Evolutionary conservation across 2,329 filamentous ascomycete species (phyloP).

Genomic region (Alternaria sp.): DNA sequence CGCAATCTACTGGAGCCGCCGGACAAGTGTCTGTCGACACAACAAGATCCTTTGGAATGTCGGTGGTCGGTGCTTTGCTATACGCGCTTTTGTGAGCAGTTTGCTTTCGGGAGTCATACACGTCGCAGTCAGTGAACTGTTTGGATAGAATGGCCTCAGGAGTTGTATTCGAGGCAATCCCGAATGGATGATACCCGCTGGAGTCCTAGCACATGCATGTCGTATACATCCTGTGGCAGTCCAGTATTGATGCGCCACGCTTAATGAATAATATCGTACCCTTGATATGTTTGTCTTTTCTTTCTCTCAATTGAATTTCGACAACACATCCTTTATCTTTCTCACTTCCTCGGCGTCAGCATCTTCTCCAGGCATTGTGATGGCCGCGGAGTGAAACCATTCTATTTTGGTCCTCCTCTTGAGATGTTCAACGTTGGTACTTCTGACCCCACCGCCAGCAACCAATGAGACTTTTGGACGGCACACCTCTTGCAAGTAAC

Average conservation of each 20-base stretch:
- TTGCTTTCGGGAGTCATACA: background rate
- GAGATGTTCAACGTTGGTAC: conserved; percentile 51
- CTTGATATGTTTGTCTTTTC: background rate
- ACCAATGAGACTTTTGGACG: conserved; percentile 47
- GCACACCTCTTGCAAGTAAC: conserved; percentile 27
- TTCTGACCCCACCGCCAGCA: conserved; percentile 59
- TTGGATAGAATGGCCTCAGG: background rate
- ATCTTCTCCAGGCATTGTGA: conserved; percentile 40
- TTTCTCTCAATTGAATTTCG: background rate
- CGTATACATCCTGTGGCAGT: conserved; percentile 6
- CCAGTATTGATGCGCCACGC: conserved; percentile 11
- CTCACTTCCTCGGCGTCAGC: conserved; percentile 39
- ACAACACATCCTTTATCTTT: conserved; percentile 14
- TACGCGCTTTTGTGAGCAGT: conserved; percentile 27
- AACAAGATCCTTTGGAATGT: conserved; percentile 29
- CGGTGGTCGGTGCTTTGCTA: conserved; percentile 32
- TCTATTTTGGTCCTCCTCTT: conserved; percentile 32
- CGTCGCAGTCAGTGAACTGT: background rate
- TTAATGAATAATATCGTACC: conserved; percentile 22
- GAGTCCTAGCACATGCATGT: conserved; percentile 1
- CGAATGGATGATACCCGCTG: conserved; percentile 29
- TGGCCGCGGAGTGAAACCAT: conserved; percentile 56
- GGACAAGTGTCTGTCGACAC: conserved; percentile 22
- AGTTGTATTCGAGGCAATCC: conserved; percentile 4
- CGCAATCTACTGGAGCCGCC: conserved; percentile 28